Evolutionary conservation across 2,329 filamentous ascomycete species (phyloP), one percentile per base, ranked within the genome.

Genomic region (Neodidymelliopsis sp.): DNA sequence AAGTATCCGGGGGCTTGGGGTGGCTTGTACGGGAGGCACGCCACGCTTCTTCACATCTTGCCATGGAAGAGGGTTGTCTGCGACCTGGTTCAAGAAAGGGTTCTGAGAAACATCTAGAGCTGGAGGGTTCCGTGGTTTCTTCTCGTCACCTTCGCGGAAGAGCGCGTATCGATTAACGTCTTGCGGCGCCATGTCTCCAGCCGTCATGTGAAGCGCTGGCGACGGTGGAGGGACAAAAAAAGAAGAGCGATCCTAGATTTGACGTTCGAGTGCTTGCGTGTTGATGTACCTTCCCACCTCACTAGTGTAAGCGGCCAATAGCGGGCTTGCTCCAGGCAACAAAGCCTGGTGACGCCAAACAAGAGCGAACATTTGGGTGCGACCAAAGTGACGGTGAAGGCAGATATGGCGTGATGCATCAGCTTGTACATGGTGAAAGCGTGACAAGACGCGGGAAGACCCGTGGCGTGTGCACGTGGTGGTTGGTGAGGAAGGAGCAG

Each of bases 161-260:
- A 67, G 45, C 20, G 63, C 59, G 39, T 62, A 69, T 16, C 66
- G 63, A 23, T 69, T 69, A 24, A 39, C 25, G 24, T 36, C 30
- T 19, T 52, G 34, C 16, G 49, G 29, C 15, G 49, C 52, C 65
- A 69, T 67, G 2, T 6, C 29, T 33, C 24, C 10, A 15, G 23
- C 7, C 16, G 13, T 27, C 9, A 16, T 22, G 13, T 12, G 23
- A 19, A 13, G 20, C n/a, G 16, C 11, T n/a, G 9, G 24, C 24
- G 20, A 12, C 24, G 24, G 10, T 16, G 6, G 12, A 10, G 3
- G 9, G 24, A 13, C n/a, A 11, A 25, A 29, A 20, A 29, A 16
- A 4, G 7, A 13, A 29, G n/a, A 12, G 33, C 33, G 20, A n/a
- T n/a, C 22, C 30, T 10, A 16, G 20, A 11, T 9, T 18, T 9